Base-by-base conservation (phyloP, 345 rosid genomes). In the Ceriops decandra region DNA sequence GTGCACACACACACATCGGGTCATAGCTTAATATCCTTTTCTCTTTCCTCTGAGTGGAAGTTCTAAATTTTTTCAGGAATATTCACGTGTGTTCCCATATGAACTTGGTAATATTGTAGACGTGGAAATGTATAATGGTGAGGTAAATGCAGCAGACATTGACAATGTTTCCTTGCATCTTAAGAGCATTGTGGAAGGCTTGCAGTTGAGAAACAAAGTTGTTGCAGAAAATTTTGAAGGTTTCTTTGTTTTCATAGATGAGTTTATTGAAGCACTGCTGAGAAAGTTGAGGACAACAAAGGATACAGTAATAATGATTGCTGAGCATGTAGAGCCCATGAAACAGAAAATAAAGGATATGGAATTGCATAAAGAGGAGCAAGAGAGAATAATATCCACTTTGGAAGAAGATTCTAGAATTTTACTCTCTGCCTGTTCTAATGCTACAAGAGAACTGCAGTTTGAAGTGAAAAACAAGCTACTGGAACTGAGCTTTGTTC, bases 361-460 rank as follows among this genome's bases (percentile, higher is more conserved):
- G 72, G 88, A 89, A 77, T 68, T 63, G 51, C 74, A 32, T 74
- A 83, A 82, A 75, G 76, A 68, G 36, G 86, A 89, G 64, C 85
- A 82, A 57, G 91, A 82, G 64, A 76, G 76, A 69, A 80, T 80
- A 58, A 76, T 83, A 31, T 63, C 79, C 33, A 52, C 68, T 33
- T 77, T 86, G 66, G 82, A 86, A 74, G 84, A 76, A 52, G 85
- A 84, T 63, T 73, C 71, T 62, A 76, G 73, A 33, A 66, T 76
- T 67, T 81, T 91, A 62, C 72, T 81, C 67, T 84, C 89, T 69
- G 88, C 87, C 35, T 90, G 96, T 77, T 72, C 60, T 54, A 76
- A 79, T 81, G 92, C 88, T 70, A 77, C 82, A 69, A 81, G 77
- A 60, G 72, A 79, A 59, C 78, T 93, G 77, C 88, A 84, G 71